These are phyloP conservation scores for Cryptosporidium xiaoi DNA, from an alignment of 169 alveolate species.

Conservation along the genomic window DNA sequence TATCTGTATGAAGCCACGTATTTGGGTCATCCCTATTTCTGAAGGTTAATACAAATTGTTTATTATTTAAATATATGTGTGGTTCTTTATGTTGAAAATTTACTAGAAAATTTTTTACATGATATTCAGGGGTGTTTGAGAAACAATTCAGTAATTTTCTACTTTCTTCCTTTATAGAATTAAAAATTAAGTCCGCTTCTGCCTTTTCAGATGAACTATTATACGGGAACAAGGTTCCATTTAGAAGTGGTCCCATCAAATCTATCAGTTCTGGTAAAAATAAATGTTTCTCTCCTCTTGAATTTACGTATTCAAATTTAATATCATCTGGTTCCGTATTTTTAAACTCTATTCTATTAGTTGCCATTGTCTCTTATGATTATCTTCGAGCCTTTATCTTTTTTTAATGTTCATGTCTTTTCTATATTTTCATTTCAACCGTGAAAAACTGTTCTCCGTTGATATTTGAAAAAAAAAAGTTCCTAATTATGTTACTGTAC, in stretches of 20 bases:
- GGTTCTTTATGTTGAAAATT: constrained; percentile 47
- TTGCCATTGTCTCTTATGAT: background rate
- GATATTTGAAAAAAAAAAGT: background rate
- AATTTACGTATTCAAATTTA: background rate
- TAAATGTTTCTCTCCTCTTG: constrained; percentile 13
- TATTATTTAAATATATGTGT: constrained; percentile 42
- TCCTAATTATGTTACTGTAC: no score
- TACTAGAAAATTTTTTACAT: constrained; percentile 35
- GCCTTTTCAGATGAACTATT: constrained; percentile 26
- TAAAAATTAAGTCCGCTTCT: constrained; percentile 27
- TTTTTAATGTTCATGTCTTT: background rate
- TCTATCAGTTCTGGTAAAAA: constrained; percentile 57
- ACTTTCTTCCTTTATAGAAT: constrained; percentile 46
- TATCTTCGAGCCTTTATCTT: background rate
- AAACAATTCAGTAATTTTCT: constrained; percentile 23
- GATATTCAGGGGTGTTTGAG: constrained; percentile 32
- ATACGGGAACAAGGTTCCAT: constrained; percentile 71
- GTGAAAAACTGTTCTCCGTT: background rate
- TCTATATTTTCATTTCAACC: background rate
- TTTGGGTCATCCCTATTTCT: constrained; percentile 56
- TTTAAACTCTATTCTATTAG: background rate
- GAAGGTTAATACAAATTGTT: constrained; percentile 45
- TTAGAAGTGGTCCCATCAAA: constrained; percentile 67
- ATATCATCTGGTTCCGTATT: background rate
- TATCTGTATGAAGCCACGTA: constrained; percentile 21